Percentiles rank a stretch among this genome's conserved stretches.
These are phyloP conservation scores for Epichloe sp. DNA, from an alignment of 2,329 filamentous ascomycete species.

Conservation along the genomic window DNA sequence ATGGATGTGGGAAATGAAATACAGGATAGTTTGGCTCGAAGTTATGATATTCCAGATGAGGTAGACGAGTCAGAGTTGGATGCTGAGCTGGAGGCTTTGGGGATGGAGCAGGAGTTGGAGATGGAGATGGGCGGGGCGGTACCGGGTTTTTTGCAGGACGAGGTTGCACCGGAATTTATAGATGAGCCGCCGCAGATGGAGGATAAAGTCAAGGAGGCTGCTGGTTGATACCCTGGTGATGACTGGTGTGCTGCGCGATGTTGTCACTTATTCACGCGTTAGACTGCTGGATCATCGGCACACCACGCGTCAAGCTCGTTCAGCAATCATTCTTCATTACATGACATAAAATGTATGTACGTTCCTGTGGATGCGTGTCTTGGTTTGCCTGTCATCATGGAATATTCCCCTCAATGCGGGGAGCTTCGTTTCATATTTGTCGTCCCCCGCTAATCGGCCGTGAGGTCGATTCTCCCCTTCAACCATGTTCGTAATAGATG, in stretches of 20 bases:
- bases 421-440: background rate
- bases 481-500: background rate
- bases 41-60: constrained; percentile 92
- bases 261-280: background rate
- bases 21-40: constrained; percentile 80
- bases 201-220: constrained; percentile 73
- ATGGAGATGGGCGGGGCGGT: constrained; percentile 50
- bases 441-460: background rate
- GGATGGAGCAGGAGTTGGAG: constrained; percentile 87
- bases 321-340: background rate
- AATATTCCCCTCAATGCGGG: background rate
- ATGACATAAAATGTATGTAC: background rate
- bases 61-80: constrained; percentile 94
- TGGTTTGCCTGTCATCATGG: background rate
- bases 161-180: constrained; percentile 75
- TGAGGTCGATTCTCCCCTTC: no score
- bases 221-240: constrained; percentile 25
- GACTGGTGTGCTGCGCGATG: background rate
- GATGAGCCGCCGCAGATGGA: constrained; percentile 70
- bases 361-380: background rate
- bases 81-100: constrained; percentile 87
- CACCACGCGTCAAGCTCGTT: background rate
- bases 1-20: constrained; percentile 98
- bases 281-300: background rate
- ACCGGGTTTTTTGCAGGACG: constrained; percentile 82